Evolutionary conservation across 2,329 filamentous ascomycete genomes (phyloP).

Genomic region (Cordyceps militaris): DNA sequence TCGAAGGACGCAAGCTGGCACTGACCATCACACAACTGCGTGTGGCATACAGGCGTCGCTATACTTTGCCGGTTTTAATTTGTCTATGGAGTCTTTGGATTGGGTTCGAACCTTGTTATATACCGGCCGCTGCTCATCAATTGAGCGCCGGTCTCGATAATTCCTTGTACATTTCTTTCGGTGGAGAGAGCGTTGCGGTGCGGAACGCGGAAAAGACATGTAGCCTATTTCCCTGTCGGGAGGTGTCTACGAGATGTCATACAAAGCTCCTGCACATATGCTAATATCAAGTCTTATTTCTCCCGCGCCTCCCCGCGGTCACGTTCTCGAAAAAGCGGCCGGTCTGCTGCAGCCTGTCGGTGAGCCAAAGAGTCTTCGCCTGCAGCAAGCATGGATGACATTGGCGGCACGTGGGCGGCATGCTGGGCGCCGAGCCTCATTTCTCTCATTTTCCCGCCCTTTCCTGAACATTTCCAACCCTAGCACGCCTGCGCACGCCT

Average conservation of each 20-base stretch:
- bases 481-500: too few relatives aligned
- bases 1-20: neutral
- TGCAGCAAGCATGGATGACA: neutral
- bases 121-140: neutral
- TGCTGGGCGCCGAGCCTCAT: too few relatives aligned
- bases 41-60: neutral
- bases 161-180: neutral
- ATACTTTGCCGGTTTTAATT: neutral
- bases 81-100: neutral
- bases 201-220: neutral
- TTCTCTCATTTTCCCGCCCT: too few relatives aligned
- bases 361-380: neutral
- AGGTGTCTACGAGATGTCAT: too few relatives aligned
- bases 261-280: neutral
- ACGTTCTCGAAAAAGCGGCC: neutral
- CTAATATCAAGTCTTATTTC: neutral
- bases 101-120: neutral
- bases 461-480: too few relatives aligned
- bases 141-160: neutral
- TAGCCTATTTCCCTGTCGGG: neutral
- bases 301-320: neutral
- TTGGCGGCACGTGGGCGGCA: neutral
- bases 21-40: neutral
- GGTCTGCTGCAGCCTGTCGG: neutral
- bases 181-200: too few relatives aligned